phyloP scores from a whole-genome alignment of 495 filamentous ascomycete genomes.

The Penicillium parvum region DNA sequence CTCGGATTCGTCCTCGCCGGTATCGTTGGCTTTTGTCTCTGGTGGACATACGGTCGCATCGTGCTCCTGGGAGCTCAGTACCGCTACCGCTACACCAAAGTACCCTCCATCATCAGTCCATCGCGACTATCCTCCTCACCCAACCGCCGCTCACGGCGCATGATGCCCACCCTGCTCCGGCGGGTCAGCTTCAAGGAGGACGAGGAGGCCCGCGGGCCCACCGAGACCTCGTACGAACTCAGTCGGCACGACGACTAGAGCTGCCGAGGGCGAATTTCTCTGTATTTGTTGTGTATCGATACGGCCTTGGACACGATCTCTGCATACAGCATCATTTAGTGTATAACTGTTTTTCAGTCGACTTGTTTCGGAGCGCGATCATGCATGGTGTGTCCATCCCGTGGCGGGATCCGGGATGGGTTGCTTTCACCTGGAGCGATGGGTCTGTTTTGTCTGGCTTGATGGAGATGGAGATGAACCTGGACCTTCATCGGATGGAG shows the following conservation, averaged over 20 bases:
- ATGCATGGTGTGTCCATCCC: constrained; percentile 28
- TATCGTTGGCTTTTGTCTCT: constrained; percentile 52
- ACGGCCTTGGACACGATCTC: constrained; percentile 24
- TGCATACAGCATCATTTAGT: constrained; percentile 24
- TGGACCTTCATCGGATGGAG: not conserved
- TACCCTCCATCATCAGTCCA: constrained; percentile 26
- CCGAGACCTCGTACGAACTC: constrained; percentile 43
- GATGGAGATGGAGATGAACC: not conserved
- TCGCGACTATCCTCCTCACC: constrained; percentile 32
- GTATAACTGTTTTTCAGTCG: constrained; percentile 21
- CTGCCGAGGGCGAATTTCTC: constrained; percentile 5
- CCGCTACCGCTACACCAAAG: constrained; percentile 40
- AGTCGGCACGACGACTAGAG: constrained; percentile 37
- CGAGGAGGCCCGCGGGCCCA: constrained; percentile 33
- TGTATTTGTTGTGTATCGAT: constrained; percentile 26
- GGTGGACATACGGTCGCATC: constrained; percentile 51
- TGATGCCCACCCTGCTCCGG: constrained; percentile 38
- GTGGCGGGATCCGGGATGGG: constrained; percentile 25
- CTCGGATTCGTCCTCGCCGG: constrained; percentile 58
- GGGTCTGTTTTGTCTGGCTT: constrained; percentile 5
- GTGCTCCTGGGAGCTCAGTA: constrained; percentile 43
- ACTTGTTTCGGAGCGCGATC: constrained; percentile 21
- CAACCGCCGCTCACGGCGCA: constrained; percentile 29
- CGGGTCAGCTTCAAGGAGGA: constrained; percentile 45
- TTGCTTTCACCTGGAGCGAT: constrained; percentile 24